Percentiles rank a stretch among this genome's conserved stretches.
Evolutionary conservation across 1,284 basidiomycete genomes (phyloP).

Genomic region (Ceratobasidium theobromae): DNA sequence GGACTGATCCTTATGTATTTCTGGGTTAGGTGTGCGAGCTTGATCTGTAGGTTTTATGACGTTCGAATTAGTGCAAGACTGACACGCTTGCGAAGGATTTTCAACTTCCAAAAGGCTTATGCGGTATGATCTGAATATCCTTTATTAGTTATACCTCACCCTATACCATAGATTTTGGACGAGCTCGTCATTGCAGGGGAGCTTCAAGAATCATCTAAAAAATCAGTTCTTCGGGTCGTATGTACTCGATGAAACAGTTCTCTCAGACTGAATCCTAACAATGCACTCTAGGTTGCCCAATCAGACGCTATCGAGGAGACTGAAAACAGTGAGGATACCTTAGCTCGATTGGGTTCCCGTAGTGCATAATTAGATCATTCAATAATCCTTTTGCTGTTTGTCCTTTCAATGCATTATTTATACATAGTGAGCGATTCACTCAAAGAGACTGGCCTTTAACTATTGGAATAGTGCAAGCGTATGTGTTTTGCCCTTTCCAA

Average conservation of each 20-base stretch:
- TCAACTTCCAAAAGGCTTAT: constrained; percentile 98
- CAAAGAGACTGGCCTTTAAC: constrained; percentile 30
- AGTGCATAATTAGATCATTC: constrained; percentile 30
- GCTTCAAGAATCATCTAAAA: constrained; percentile 98
- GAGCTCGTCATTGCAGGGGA: constrained; percentile 98
- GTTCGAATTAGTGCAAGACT: not conserved
- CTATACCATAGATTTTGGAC: constrained; percentile 75
- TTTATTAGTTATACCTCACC: constrained; percentile 13
- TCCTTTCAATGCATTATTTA: constrained; percentile 11
- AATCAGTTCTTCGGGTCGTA: constrained; percentile 88
- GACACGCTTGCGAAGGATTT: constrained; percentile 62
- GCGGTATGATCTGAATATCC: constrained; percentile 58
- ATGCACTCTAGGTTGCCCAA: constrained; percentile 35
- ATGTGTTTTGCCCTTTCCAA: not conserved
- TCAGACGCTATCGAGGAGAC: constrained; percentile 37
- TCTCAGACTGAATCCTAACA: not conserved
- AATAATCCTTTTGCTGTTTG: constrained; percentile 1
- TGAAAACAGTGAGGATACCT: constrained; percentile 39
- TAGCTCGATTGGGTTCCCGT: constrained; percentile 38
- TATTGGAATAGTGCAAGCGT: not conserved
- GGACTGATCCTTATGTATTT: not conserved
- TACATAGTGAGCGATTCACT: constrained; percentile 29
- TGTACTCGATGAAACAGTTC: constrained; percentile 38
- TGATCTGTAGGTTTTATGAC: constrained; percentile 66
- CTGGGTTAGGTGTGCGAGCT: constrained; percentile 83